Percentiles rank a stretch among this genome's conserved stretches.
Evolutionary conservation across 495 filamentous ascomycete species (phyloP).

Genomic region (Mytilinidion resinicola): DNA sequence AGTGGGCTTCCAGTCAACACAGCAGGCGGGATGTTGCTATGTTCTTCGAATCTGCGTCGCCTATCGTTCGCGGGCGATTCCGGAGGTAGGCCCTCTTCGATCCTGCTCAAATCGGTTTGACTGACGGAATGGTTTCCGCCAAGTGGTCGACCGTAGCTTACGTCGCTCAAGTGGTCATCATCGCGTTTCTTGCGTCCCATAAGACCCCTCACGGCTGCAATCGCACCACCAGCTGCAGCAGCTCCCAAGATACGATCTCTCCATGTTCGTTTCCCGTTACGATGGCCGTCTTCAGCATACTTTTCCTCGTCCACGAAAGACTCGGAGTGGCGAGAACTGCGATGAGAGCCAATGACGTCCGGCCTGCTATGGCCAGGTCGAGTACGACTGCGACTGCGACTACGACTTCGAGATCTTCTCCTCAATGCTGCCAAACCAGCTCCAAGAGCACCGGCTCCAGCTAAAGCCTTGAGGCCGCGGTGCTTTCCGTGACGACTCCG

Average conservation of each 20-base stretch:
- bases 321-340: conserved; percentile 24
- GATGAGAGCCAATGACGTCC: conserved; percentile 29
- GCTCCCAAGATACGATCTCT: conserved; percentile 60
- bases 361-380: conserved; percentile 18
- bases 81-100: conserved; percentile 38
- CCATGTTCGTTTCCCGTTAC: conserved; percentile 33
- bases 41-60: conserved; percentile 36
- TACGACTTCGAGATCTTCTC: conserved; percentile 32
- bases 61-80: conserved; percentile 34
- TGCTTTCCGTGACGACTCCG: conserved; percentile 16
- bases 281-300: conserved; percentile 24
- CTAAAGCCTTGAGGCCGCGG: conserved; percentile 26
- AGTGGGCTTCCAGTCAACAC: conserved; percentile 20
- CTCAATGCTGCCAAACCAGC: conserved; percentile 54
- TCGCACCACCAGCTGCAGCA: conserved; percentile 61
- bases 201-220: conserved; percentile 56
- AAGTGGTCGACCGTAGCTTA: conserved; percentile 28
- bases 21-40: conserved; percentile 33
- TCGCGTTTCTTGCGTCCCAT: conserved; percentile 48
- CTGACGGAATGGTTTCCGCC: conserved; percentile 31
- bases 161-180: conserved; percentile 47
- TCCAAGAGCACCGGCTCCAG: conserved; percentile 51
- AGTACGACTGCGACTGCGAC: conserved; percentile 6
- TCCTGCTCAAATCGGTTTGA: conserved; percentile 35
- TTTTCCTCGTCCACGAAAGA: conserved; percentile 30